Conservation (phyloP, 495 filamentous ascomycete species). For the Penicillium robsamsonii region DNA sequence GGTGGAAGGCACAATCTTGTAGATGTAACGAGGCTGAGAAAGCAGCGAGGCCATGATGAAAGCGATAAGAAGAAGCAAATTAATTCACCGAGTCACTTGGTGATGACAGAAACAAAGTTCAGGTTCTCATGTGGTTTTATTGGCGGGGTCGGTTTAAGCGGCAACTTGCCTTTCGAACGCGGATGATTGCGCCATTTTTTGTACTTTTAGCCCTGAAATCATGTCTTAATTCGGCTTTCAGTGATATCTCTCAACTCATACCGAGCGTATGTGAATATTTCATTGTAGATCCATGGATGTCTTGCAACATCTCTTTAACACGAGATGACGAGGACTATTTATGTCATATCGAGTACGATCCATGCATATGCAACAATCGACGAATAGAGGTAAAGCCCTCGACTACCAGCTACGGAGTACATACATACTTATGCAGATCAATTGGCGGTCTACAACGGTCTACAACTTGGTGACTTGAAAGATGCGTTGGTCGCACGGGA, state of each 20-base stretch:
- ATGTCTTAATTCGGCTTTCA: neutral
- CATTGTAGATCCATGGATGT: neutral
- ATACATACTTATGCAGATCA: neutral
- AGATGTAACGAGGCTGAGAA: constrained; percentile 38
- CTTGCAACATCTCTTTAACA: neutral
- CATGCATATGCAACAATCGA: too few relatives aligned
- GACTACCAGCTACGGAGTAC: neutral
- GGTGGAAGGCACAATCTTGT: constrained; percentile 46
- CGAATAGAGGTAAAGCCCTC: neutral
- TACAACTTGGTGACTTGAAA: neutral
- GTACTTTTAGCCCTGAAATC: neutral
- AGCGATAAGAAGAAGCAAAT: neutral
- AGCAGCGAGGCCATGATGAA: constrained; percentile 26
- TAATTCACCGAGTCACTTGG: constrained; percentile 1
- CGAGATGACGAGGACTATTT: neutral
- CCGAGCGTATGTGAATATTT: neutral
- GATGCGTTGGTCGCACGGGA: constrained; percentile 22
- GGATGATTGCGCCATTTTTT: constrained; percentile 6
- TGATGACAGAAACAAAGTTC: neutral
- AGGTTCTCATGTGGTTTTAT: constrained; percentile 9
- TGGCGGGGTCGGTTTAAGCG: constrained; percentile 15
- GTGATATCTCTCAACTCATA: neutral
- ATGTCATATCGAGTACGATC: neutral
- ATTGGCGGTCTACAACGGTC: neutral
- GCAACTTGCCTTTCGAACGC: neutral